Evolutionary conservation across 116 monocot species (phyloP), one percentile per base, ranked within the genome.

Genomic region (Thalassia testudinum): DNA sequence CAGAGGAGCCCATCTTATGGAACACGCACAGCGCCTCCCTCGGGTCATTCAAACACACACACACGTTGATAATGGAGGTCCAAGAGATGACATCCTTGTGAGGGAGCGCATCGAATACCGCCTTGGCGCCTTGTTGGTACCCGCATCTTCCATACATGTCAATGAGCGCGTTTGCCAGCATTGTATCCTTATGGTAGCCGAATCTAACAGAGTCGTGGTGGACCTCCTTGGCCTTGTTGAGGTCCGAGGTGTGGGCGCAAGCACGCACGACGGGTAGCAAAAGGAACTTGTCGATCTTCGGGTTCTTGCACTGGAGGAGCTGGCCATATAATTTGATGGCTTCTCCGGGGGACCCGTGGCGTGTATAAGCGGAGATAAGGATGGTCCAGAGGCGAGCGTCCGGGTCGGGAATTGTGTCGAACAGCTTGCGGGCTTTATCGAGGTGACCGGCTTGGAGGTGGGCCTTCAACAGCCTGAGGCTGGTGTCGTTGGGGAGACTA

Each of bases 141-240:
- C 81, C 58, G 38, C 81, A 81, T 59, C 78, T 86, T n/a, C n/a
- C n/a, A n/a, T 72, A 86, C 81, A 81, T 78, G 50, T 81, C 67
- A 14, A 86, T 60, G 59, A 81, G 25, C 8, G 63, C 69, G 64
- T 86, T 86, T 27, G 72, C 74, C 24, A 86, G 43, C 1, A 58
- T 24, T 27, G 75, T 53, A 50, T 80, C 75, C 4, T 47, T 57
- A 1, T 40, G 37, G 26, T 81, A 27, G 17, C 72, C 69, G 21
- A 70, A 53, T 44, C 61, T 47, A 12, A 72, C 26, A 1, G 63
- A 81, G 34, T 86, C 81, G 15, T 59, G 19, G 44, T 86, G 77
- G 16, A 86, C 42, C 29, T 62, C 64, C 64, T 50, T 81, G 43
- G 86, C 86, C 24, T 58, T 62, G 22, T 29, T 20, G 8, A 75